phyloP scores from a whole-genome alignment of 495 filamentous ascomycete species.

The Aspergillus wentii region DNA sequence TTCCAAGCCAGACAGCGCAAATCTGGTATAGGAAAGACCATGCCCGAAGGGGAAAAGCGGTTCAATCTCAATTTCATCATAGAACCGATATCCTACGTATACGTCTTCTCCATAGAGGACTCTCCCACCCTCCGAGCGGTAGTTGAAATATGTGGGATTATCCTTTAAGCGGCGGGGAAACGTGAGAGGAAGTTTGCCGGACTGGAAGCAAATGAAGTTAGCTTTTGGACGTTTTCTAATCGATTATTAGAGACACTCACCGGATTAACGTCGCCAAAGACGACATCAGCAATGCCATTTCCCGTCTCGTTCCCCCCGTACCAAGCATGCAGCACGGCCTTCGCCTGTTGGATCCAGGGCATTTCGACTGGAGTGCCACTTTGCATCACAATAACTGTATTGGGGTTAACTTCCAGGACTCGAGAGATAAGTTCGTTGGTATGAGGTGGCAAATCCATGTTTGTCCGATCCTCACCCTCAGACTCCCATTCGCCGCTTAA shows the following conservation, averaged over 20 bases:
- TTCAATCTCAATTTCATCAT: conserved; percentile 56
- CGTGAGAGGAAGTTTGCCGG: conserved; percentile 50
- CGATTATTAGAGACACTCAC: not conserved
- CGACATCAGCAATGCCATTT: conserved; percentile 47
- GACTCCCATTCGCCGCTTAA: conserved; percentile 81
- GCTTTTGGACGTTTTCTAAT: conserved; percentile 1
- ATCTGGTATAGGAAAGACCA: conserved; percentile 75
- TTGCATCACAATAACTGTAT: conserved; percentile 71
- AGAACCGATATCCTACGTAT: conserved; percentile 76
- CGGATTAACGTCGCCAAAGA: conserved; percentile 45
- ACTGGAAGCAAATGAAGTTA: conserved; percentile 15
- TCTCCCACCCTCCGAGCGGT: conserved; percentile 63
- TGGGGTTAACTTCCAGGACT: conserved; percentile 61
- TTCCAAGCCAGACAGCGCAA: conserved; percentile 56
- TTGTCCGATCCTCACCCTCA: conserved; percentile 71
- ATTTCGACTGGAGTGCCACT: conserved; percentile 76
- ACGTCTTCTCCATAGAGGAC: conserved; percentile 72
- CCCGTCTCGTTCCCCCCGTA: conserved; percentile 57
- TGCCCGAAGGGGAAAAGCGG: conserved; percentile 76
- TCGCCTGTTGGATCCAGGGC: conserved; percentile 67
- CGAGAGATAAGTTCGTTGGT: conserved; percentile 65
- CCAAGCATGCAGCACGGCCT: conserved; percentile 66
- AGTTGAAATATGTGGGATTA: conserved; percentile 68
- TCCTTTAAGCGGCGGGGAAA: conserved; percentile 59
- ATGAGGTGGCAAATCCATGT: conserved; percentile 67